A percentile compares a stretch with the other conserved stretches of the same genome.
Evolutionary conservation across 371 early-diverging fungal genomes (phyloP).

Genomic region (Mucor velutinosus): DNA sequence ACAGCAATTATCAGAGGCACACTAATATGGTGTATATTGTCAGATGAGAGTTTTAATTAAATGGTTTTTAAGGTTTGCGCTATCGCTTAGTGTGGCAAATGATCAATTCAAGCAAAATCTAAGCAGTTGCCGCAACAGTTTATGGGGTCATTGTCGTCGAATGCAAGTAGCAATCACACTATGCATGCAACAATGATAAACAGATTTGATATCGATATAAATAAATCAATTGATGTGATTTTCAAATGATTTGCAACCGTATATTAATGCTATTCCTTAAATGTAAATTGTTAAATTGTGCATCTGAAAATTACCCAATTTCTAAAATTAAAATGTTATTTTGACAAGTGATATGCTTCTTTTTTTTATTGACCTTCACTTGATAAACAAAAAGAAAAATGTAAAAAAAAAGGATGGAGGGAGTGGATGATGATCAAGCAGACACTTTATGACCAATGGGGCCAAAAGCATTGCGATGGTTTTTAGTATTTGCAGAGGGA

Average conservation of each 20-base stretch:
- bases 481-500: conserved; percentile 12
- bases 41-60: not conserved
- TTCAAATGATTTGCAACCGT: not conserved
- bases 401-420: not conserved
- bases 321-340: not conserved
- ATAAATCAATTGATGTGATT: not conserved
- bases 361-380: not conserved
- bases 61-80: not conserved
- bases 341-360: not conserved
- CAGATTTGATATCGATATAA: not conserved
- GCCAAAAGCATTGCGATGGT: conserved; percentile 13
- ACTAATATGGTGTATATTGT: not conserved
- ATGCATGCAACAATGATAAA: not conserved
- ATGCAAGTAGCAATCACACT: not conserved
- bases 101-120: not conserved
- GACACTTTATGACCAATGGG: conserved; percentile 20
- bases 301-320: not conserved
- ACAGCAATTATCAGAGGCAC: not conserved
- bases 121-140: not conserved
- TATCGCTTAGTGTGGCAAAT: not conserved
- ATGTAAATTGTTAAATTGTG: not conserved
- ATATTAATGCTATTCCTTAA: not conserved
- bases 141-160: not conserved
- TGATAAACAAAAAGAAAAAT: not conserved
- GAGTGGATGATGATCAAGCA: not conserved